Conservation (phyloP, 306 rosid genomes). For the Quercus parvula region DNA sequence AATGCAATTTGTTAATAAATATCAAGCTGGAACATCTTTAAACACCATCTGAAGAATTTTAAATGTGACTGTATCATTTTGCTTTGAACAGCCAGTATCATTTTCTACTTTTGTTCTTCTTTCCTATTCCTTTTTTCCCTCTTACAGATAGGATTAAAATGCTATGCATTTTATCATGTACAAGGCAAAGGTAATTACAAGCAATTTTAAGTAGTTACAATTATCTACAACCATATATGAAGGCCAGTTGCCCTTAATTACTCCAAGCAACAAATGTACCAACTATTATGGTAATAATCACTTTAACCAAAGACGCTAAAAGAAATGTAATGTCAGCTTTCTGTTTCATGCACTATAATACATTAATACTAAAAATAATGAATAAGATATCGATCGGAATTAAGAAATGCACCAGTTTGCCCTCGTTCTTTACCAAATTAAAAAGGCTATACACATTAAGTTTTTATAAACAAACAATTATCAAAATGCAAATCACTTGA, state of each 20-base stretch:
- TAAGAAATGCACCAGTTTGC: background rate
- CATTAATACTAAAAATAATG: background rate
- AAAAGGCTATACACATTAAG: too few species aligned
- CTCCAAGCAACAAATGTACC: background rate
- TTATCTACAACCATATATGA: background rate
- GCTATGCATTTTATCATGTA: too few species aligned
- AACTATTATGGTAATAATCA: background rate
- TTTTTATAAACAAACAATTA: background rate
- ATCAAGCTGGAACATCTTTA: background rate
- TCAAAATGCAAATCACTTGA: background rate
- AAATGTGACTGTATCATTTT: background rate
- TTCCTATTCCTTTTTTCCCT: background rate
- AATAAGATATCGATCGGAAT: background rate
- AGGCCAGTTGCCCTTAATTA: background rate
- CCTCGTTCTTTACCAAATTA: background rate
- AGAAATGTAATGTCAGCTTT: background rate
- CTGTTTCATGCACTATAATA: background rate
- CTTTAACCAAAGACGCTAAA: background rate
- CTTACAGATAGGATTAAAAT: too few species aligned
- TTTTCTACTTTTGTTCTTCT: background rate
- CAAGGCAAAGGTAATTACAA: background rate
- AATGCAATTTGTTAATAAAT: background rate
- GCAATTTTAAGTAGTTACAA: background rate
- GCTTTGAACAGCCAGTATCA: background rate
- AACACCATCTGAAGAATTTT: background rate